These are phyloP conservation scores for Magnolia sinica DNA, from an alignment of 164 flowering plant species.

Conservation along the genomic window DNA sequence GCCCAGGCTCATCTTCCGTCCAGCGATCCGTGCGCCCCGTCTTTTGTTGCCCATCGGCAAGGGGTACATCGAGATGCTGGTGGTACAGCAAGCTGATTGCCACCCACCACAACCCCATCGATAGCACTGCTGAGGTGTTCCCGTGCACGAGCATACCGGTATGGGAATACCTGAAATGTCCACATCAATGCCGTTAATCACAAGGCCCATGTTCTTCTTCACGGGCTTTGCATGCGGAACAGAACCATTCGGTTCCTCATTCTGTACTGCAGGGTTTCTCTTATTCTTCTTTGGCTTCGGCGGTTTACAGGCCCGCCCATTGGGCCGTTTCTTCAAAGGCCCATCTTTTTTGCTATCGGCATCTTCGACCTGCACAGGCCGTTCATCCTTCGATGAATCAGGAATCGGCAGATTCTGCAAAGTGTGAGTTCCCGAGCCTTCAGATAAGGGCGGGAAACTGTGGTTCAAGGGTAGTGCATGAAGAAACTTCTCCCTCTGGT, in stretches of 20 bases:
- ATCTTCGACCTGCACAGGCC: slow-evolving; percentile 35
- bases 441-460: slow-evolving; percentile 38
- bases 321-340: slow-evolving; percentile 42
- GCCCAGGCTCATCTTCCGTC: slow-evolving; percentile 91
- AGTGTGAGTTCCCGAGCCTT: slow-evolving; percentile 39
- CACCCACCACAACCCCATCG: slow-evolving; percentile 97
- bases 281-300: slow-evolving; percentile 57
- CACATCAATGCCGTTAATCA: slow-evolving; percentile 74
- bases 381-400: slow-evolving; percentile 31
- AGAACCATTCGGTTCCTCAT: slow-evolving; percentile 36
- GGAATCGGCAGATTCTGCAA: slow-evolving; percentile 52
- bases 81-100: slow-evolving; percentile 95
- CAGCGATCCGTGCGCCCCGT: slow-evolving; percentile 90
- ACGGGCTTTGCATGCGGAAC: slow-evolving; percentile 44
- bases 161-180: slow-evolving; percentile 77
- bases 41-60: slow-evolving; percentile 86
- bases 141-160: slow-evolving; percentile 87
- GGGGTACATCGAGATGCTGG: slow-evolving; percentile 72
- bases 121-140: slow-evolving; percentile 79
- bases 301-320: slow-evolving; percentile 35
- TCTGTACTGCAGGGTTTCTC: slow-evolving; percentile 30
- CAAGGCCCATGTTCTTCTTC: slow-evolving; percentile 55
- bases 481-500: slow-evolving; percentile 47
- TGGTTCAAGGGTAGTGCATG: slow-evolving; percentile 48
- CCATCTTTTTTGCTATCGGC: slow-evolving; percentile 36